Conservation (phyloP, 2,329 filamentous ascomycete species). For the Aureobasidium pullulans region DNA sequence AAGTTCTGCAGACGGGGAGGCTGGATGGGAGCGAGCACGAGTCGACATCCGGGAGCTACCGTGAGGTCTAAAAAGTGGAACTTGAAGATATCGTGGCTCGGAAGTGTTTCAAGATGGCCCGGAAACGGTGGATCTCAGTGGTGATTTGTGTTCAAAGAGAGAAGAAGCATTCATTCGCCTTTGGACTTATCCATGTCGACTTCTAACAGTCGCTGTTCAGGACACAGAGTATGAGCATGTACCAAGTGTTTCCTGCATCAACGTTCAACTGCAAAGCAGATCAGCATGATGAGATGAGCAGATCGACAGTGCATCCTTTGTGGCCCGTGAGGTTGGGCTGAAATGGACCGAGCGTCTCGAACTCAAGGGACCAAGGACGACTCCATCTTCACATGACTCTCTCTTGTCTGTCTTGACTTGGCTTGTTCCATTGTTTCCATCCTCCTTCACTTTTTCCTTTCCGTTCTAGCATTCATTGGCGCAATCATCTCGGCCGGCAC, state of each 20-base stretch:
- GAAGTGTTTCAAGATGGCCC: not conserved
- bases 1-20: too few species aligned
- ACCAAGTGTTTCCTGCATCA: not conserved
- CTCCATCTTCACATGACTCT: not conserved
- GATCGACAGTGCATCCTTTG: slow-evolving; percentile 4
- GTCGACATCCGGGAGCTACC: not conserved
- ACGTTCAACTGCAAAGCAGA: slow-evolving; percentile 4
- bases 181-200: too few species aligned
- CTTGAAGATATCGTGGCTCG: not conserved
- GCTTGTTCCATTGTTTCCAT: not conserved
- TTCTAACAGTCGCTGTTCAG: too few species aligned
- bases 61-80: not conserved
- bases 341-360: not conserved
- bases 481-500: not conserved
- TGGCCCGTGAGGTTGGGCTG: not conserved
- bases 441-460: not conserved
- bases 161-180: too few species aligned
- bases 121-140: not conserved
- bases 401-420: not conserved
- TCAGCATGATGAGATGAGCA: not conserved
- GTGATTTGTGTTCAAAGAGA: not conserved
- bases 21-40: not conserved
- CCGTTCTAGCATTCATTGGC: not conserved
- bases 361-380: not conserved
- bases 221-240: not conserved